phyloP scores from a whole-genome alignment of 495 filamentous ascomycete species.

The Aspergillus mulundensis region DNA sequence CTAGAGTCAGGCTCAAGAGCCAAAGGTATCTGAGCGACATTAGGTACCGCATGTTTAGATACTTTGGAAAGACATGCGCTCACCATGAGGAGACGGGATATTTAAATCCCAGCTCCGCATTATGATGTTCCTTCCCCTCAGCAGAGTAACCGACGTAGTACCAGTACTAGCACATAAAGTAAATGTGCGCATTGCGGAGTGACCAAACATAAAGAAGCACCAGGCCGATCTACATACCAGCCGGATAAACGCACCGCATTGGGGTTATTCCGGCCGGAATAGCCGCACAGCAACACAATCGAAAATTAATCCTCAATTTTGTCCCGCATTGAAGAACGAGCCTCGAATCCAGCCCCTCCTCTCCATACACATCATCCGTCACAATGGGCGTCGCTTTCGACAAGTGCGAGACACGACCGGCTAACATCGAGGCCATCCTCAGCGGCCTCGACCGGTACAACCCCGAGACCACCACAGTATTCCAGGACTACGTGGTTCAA shows the following conservation, averaged over 20 bases:
- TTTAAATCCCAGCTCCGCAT: not conserved
- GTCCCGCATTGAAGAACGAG: slow-evolving; percentile 9
- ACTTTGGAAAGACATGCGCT: not conserved
- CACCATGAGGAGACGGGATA: not conserved
- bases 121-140: not conserved
- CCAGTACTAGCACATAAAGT: not conserved
- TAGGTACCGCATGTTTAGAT: slow-evolving; percentile 3
- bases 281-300: slow-evolving; percentile 36
- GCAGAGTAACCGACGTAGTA: not conserved
- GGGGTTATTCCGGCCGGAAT: slow-evolving; percentile 15
- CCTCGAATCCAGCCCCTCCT: slow-evolving; percentile 22
- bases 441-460: slow-evolving; percentile 96
- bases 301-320: slow-evolving; percentile 37
- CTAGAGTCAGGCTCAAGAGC: slow-evolving; percentile 1
- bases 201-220: slow-evolving; percentile 4
- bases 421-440: slow-evolving; percentile 85
- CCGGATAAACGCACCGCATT: slow-evolving; percentile 27
- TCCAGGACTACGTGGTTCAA: slow-evolving; percentile 91
- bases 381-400: slow-evolving; percentile 51
- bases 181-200: not conserved
- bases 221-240: slow-evolving; percentile 5
- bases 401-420: slow-evolving; percentile 65
- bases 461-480: slow-evolving; percentile 87
- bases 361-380: slow-evolving; percentile 1
- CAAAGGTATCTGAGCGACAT: not conserved